Evolutionary conservation across 2,329 filamentous ascomycete species (phyloP), one percentile per base, ranked within the genome.

Genomic region (Colletotrichum noveboracense): DNA sequence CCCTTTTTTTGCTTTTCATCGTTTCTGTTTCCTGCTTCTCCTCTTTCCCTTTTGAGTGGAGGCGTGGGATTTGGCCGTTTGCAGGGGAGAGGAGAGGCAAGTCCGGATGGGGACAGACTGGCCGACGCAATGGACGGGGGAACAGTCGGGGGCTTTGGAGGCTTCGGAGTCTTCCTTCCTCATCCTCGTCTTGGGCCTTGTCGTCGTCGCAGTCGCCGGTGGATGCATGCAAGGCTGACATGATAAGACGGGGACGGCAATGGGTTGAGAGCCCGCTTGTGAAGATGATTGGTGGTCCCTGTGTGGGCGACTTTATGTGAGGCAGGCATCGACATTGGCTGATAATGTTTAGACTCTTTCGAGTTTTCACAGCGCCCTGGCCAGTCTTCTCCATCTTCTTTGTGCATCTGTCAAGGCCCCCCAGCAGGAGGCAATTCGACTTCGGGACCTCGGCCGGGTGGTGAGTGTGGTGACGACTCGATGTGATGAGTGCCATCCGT

Each of bases 91-190:
- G 38, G 55, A 72, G 38, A 62, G 26, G 38, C 69, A 55, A 38
- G 56, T 32, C 73, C 73, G 73, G 73, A 75, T 72, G 38, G n/a
- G 69, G 69, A 75, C 26, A 26, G 36, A 26, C 30, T 61, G 48
- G 61, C 67, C 67, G 71, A 71, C 14, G 62, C 61, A 61, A n/a
- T 52, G 71, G 67, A 38, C 52, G 30, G 67, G 61, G 67, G 60
- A 62, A 52, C 18, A 52, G 60, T 48, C 38, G 38, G 38, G 38
- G 38, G 38, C 38, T 26, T 30, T 69, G 34, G 60, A 62, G 43
- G 71, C 60, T 65, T 66, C 28, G 60, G 64, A 72, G 61, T 26
- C 21, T 66, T 24, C 55, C 32, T n/a, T 75, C 38, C 21, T 67
- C 52, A 55, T 26, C 30, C n/a, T 58, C 34, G 21, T 52, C 71